Conservation (phyloP, 2,329 filamentous ascomycete genomes). For the Pyrenochaeta sp. region DNA sequence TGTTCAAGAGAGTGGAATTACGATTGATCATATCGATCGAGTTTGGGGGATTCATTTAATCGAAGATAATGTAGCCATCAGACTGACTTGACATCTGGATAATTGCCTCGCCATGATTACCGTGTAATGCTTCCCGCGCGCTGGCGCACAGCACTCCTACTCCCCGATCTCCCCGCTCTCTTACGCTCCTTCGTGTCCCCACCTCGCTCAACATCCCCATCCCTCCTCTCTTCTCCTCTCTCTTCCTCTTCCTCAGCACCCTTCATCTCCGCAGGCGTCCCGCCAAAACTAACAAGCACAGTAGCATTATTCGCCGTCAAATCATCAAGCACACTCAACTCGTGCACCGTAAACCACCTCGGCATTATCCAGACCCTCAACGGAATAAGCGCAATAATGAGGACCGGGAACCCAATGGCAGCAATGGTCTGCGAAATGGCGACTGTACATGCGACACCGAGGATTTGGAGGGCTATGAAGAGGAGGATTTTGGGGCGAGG, state of each 20-base stretch:
- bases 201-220: conserved; percentile 6
- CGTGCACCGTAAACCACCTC: conserved; percentile 57
- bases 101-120: background rate
- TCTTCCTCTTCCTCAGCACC: conserved; percentile 1
- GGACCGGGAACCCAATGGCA: conserved; percentile 65
- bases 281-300: conserved; percentile 62
- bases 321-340: conserved; percentile 60
- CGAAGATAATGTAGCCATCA: no score
- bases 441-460: conserved; percentile 60
- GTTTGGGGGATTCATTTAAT: no score
- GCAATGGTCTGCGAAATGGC: conserved; percentile 66
- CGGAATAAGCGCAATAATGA: conserved; percentile 65
- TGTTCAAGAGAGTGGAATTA: no score
- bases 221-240: conserved; percentile 18
- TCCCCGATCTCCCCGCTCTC: conserved; percentile 12
- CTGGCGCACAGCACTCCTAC: conserved; percentile 29
- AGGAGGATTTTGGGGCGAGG: conserved; percentile 56
- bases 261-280: conserved; percentile 49
- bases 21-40: no score
- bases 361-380: conserved; percentile 60
- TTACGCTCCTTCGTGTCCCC: conserved; percentile 5
- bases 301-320: conserved; percentile 62
- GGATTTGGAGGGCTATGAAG: conserved; percentile 59
- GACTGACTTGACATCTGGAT: no score
- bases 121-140: conserved; percentile 29